These are phyloP conservation scores for Ilex paraguariensis DNA, from an alignment of 305 asterid genomes.

Conservation along the genomic window DNA sequence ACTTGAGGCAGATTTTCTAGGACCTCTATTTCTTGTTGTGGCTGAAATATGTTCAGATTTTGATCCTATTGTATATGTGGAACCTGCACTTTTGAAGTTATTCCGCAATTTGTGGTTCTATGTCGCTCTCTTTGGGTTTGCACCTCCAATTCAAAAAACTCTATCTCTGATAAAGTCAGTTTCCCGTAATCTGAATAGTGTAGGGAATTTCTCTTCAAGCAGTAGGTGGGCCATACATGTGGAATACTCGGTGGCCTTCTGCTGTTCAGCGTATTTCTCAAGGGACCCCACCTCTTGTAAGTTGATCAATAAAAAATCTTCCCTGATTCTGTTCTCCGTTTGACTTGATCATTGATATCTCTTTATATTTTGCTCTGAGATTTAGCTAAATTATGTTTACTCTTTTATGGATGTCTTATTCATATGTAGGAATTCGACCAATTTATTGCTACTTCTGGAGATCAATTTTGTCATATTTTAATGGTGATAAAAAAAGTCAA, in stretches of 20 bases:
- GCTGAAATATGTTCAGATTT: constrained; percentile 99
- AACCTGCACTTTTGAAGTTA: constrained; percentile 93
- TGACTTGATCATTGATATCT: too few species aligned
- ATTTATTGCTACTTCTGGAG: too few species aligned
- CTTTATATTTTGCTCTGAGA: too few species aligned
- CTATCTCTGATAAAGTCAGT: constrained; percentile 51
- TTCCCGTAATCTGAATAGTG: constrained; percentile 77
- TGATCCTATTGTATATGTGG: constrained; percentile 78
- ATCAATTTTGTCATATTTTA: too few species aligned
- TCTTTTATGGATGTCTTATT: too few species aligned
- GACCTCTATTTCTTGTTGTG: constrained; percentile 97
- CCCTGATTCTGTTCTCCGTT: too few species aligned
- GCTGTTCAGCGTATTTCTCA: constrained; percentile 97
- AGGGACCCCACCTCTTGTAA: constrained; percentile 99
- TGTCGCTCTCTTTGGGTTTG: constrained; percentile 96
- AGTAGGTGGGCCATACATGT: constrained; percentile 94
- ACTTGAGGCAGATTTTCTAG: constrained; percentile 88
- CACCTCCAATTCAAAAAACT: constrained; percentile 85
- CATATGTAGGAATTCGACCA: too few species aligned
- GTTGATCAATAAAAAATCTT: constrained; percentile 16
- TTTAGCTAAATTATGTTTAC: too few species aligned
- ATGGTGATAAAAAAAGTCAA: too few species aligned
- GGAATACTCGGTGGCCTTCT: constrained; percentile 81
- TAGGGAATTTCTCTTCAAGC: constrained; percentile 84
- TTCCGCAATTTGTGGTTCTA: constrained; percentile 99